Evolutionary conservation across 2,329 filamentous ascomycete genomes (phyloP).

Genomic region (Escovopsis weberi): DNA sequence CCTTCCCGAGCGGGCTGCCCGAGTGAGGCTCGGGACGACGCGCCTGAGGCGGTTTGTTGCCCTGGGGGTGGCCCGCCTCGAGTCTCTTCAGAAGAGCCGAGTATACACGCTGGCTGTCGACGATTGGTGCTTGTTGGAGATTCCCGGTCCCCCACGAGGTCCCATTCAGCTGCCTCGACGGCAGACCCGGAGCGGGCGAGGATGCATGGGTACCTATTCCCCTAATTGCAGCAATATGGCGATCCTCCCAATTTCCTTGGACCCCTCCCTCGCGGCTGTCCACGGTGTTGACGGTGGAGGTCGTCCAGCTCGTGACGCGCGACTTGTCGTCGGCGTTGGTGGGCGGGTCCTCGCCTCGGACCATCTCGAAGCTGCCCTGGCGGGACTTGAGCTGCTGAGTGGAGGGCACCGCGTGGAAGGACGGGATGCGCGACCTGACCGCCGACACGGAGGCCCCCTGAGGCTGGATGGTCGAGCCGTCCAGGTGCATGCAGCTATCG

Average conservation of each 20-base stretch:
- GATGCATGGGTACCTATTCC: slow-evolving; percentile 32
- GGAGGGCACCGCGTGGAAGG: slow-evolving; percentile 32
- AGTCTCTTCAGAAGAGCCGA: slow-evolving; percentile 48
- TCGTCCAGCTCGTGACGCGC: slow-evolving; percentile 60
- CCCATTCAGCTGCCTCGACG: not conserved
- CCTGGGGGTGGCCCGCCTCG: slow-evolving; percentile 21
- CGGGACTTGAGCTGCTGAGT: slow-evolving; percentile 34
- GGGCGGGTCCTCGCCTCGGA: slow-evolving; percentile 24
- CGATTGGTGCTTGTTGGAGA: slow-evolving; percentile 12
- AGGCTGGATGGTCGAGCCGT: slow-evolving; percentile 14
- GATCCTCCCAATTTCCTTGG: slow-evolving; percentile 31
- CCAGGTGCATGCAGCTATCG: slow-evolving; percentile 19
- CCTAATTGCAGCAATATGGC: slow-evolving; percentile 50
- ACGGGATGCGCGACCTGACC: slow-evolving; percentile 34
- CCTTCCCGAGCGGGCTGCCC: not conserved
- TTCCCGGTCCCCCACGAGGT: not conserved
- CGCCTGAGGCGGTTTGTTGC: slow-evolving; percentile 1
- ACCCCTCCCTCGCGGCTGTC: slow-evolving; percentile 16
- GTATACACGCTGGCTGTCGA: slow-evolving; percentile 46
- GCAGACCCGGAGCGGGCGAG: slow-evolving; percentile 21
- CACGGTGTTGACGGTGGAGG: slow-evolving; percentile 44
- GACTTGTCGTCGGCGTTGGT: slow-evolving; percentile 36
- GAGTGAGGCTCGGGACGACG: not conserved
- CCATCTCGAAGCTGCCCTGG: slow-evolving; percentile 39
- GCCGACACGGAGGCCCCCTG: slow-evolving; percentile 31